phyloP scores from a whole-genome alignment of 2,329 filamentous ascomycete genomes.

The Trichoderma sp. region DNA sequence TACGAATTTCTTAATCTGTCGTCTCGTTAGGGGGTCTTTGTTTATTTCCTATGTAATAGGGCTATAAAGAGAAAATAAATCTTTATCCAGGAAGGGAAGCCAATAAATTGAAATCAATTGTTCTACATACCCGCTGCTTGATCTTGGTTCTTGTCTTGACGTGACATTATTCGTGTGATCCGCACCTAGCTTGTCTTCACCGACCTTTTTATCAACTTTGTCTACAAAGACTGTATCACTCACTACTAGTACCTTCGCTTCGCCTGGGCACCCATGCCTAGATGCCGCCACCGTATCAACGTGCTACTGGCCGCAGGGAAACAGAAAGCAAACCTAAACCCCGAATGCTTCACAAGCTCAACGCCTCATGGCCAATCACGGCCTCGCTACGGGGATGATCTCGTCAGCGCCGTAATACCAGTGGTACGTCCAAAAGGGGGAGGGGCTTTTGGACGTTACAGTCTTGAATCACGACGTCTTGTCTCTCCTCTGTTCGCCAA shows the following conservation, averaged over 20 bases:
- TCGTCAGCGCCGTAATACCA: slow-evolving; percentile 8
- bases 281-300: not conserved
- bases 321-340: not conserved
- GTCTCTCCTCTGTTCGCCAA: not conserved
- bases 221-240: not conserved
- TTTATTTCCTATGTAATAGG: not conserved
- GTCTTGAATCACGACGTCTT: not conserved
- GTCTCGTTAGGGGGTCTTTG: not conserved
- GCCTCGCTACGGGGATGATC: slow-evolving; percentile 4
- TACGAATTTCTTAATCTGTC: slow-evolving; percentile 9
- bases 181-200: not conserved
- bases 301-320: slow-evolving; percentile 1
- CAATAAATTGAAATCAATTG: slow-evolving; percentile 14
- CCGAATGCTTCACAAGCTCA: slow-evolving; percentile 10
- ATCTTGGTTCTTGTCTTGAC: not conserved
- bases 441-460: not conserved
- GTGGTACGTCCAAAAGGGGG: not conserved
- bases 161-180: not conserved
- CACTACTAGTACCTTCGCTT: not conserved
- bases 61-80: not conserved
- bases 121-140: not conserved
- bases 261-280: not conserved
- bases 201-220: not conserved
- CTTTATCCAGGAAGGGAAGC: not conserved
- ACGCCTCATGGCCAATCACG: not conserved